Percentiles rank a stretch among this genome's conserved stretches.
Evolutionary conservation across 768 basidiomycete species (phyloP).

Genomic region (Tubosaeta brunneosetosa): DNA sequence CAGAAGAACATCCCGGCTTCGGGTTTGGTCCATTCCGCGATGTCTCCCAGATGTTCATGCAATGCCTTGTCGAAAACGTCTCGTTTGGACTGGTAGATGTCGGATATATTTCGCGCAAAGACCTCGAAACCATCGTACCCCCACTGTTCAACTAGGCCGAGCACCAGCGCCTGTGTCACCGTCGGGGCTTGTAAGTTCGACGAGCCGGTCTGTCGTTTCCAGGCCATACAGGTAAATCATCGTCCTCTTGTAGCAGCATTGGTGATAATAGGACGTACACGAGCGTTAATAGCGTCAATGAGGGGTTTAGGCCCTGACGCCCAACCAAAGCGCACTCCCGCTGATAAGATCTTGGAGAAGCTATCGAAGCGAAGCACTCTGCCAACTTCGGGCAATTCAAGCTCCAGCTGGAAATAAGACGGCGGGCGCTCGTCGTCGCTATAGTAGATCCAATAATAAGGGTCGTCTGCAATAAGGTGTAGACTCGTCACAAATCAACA

Average conservation of each 20-base stretch:
- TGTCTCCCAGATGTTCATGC: slow-evolving; percentile 49
- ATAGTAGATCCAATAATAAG: slow-evolving; percentile 66
- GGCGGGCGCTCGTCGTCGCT: slow-evolving; percentile 53
- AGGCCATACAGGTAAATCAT: not conserved
- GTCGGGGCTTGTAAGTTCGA: slow-evolving; percentile 60
- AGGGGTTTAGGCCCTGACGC: slow-evolving; percentile 57
- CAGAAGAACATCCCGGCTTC: slow-evolving; percentile 75
- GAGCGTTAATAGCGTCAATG: slow-evolving; percentile 59
- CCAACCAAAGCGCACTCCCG: slow-evolving; percentile 72
- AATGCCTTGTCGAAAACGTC: slow-evolving; percentile 70
- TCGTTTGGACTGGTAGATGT: slow-evolving; percentile 61
- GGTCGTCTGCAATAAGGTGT: slow-evolving; percentile 48
- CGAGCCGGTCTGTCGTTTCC: slow-evolving; percentile 46
- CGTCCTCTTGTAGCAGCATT: not conserved
- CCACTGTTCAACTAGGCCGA: slow-evolving; percentile 57
- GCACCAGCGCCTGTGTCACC: slow-evolving; percentile 51
- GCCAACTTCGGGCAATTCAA: slow-evolving; percentile 55
- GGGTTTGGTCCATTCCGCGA: not conserved
- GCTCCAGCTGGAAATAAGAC: slow-evolving; percentile 76
- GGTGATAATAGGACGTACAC: slow-evolving; percentile 39
- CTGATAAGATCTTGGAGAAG: slow-evolving; percentile 72
- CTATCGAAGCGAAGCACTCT: slow-evolving; percentile 81
- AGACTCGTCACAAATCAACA: not conserved
- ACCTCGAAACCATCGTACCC: slow-evolving; percentile 66
- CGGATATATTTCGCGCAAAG: slow-evolving; percentile 61